Base-by-base conservation (phyloP, 305 asterid genomes). In the Fraxinus floribunda region DNA sequence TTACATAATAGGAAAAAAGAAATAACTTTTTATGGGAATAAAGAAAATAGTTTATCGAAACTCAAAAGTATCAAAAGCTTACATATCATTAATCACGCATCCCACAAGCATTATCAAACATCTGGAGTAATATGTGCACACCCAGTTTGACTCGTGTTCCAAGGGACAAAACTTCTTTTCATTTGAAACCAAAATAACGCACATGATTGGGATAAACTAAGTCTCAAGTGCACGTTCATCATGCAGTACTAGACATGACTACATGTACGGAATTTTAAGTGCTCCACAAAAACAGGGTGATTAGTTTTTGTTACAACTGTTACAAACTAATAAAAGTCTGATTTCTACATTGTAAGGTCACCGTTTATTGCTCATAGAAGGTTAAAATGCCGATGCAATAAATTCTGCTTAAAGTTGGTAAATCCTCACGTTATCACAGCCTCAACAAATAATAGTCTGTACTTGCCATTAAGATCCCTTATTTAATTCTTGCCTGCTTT, bases 401-500 rank as follows among this genome's bases (percentile, higher is more conserved):
- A 16, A 70, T 8, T 81, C 89, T 76, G 49, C 15, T 34, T 35
- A n/a, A 7, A 34, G 26, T 73, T 2, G 52, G 18, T 7, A 35
- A 36, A 76, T 30, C 49, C 80, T 70, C 75, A 1, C 62, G 62
- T 79, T 78, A 89, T 86, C 81, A 85, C 80, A 85, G 35, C 81
- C 70, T 80, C 6, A 20, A 75, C 10, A 41, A 55, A 52, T 55
- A 76, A 24, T 22, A 79, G 82, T 18, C 83, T 80, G 78, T 75
- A 74, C 38, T 92, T 89, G 66, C 83, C 89, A 60, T 86, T 87
- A 35, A 20, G 90, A 68, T 85, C 79, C 97, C 83, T 86, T 93
- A 78, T 83, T 81, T 85, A 90, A 79, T 60, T 95, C 97, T 87
- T 88, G 94, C 85, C 90, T 91, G 91, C 95, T 94, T 87, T 91